phyloP scores from a whole-genome alignment of 2,329 filamentous ascomycete genomes.

The Camillea tinctor region DNA sequence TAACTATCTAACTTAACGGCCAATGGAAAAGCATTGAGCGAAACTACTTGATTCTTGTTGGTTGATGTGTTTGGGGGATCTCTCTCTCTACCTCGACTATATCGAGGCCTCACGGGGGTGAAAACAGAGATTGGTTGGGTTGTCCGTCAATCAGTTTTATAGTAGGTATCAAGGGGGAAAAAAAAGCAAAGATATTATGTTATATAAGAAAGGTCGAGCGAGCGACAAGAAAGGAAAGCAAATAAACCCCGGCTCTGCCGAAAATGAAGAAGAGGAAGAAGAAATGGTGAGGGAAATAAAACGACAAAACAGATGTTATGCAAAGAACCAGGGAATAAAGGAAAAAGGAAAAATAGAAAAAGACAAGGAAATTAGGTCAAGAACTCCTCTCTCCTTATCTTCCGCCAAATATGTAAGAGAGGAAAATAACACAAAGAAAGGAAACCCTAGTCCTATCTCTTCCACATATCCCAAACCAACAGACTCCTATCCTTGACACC shows the following conservation, averaged over 20 bases:
- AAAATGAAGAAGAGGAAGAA: background rate
- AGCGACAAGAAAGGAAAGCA: background rate
- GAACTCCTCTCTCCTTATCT: background rate
- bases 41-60: background rate
- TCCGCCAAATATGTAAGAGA: background rate
- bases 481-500: background rate
- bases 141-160: no score
- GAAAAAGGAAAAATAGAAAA: background rate
- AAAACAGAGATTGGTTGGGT: no score
- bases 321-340: background rate
- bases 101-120: no score
- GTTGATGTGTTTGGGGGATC: background rate
- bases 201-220: background rate
- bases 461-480: background rate
- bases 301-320: background rate
- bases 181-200: background rate
- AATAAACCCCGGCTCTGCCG: background rate
- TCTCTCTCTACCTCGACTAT: conserved; percentile 1
- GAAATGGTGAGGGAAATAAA: background rate
- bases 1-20: conserved; percentile 6
- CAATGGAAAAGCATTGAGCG: background rate
- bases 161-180: background rate
- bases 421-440: no score
- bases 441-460: no score
- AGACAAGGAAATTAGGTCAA: background rate